A percentile compares a stretch with the other conserved stretches of the same genome.
phyloP scores from a whole-genome alignment of 495 filamentous ascomycete genomes.

The Oleoguttula mirabilis region DNA sequence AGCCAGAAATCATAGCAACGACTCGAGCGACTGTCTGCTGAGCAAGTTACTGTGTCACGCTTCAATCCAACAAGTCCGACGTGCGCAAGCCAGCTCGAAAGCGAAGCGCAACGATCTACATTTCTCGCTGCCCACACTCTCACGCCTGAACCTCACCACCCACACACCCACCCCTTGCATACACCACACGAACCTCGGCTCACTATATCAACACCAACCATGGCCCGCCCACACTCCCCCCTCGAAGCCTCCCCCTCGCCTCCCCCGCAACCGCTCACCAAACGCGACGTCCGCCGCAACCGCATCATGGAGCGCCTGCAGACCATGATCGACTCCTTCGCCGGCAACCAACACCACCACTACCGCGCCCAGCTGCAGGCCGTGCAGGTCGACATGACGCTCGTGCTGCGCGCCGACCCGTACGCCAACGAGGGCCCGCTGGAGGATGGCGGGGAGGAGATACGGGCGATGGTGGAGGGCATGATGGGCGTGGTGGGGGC shows the following conservation, averaged over 20 bases:
- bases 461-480: slow-evolving; percentile 45
- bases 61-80: no score
- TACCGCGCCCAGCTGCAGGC: slow-evolving; percentile 83
- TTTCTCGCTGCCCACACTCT: no score
- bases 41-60: no score
- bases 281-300: slow-evolving; percentile 80
- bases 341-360: slow-evolving; percentile 64
- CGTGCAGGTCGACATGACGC: slow-evolving; percentile 76
- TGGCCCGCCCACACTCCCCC: slow-evolving; percentile 7
- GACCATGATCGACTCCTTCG: slow-evolving; percentile 60
- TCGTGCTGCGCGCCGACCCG: slow-evolving; percentile 71
- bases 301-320: slow-evolving; percentile 62
- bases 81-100: no score
- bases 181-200: no score
- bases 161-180: no score
- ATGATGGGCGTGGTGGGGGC: slow-evolving; percentile 21
- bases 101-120: no score
- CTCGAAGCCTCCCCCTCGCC: slow-evolving; percentile 14
- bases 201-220: no score
- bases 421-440: slow-evolving; percentile 56
- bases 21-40: no score
- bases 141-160: no score
- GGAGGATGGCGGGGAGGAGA: slow-evolving; percentile 55
- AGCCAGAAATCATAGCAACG: no score
- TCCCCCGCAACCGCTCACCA: slow-evolving; percentile 44